Conservation (phyloP, 768 basidiomycete species). For the Macrocybe gigantea region DNA sequence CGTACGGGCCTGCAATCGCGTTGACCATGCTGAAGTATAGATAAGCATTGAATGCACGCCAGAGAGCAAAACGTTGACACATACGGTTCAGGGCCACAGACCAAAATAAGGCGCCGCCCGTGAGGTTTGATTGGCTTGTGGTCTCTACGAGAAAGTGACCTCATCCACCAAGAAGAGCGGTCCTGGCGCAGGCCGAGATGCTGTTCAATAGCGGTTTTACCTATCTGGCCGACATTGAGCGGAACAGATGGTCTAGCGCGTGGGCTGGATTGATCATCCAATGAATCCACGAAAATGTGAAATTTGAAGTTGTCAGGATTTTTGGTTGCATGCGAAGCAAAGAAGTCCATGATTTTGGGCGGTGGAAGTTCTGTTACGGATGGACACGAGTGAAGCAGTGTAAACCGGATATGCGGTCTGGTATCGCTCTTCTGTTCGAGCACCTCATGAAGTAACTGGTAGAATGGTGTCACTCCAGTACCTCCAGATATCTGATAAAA, state of each 20-base stretch:
- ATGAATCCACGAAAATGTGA: constrained; percentile 59
- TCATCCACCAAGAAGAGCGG: constrained; percentile 29
- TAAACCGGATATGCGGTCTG: constrained; percentile 46
- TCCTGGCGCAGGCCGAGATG: constrained; percentile 25
- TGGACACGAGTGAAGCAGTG: constrained; percentile 66
- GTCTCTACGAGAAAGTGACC: constrained; percentile 15
- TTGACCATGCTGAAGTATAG: constrained; percentile 56
- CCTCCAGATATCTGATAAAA: constrained; percentile 71
- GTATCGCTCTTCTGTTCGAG: constrained; percentile 29
- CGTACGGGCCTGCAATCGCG: constrained; percentile 71
- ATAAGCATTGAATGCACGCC: not conserved
- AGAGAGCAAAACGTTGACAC: constrained; percentile 17
- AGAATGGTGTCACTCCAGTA: constrained; percentile 84
- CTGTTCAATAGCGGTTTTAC: constrained; percentile 38
- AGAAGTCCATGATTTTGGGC: constrained; percentile 46
- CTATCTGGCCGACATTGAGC: constrained; percentile 49
- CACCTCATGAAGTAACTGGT: constrained; percentile 60
- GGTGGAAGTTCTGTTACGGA: constrained; percentile 65
- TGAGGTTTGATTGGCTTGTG: not conserved
- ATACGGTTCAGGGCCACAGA: constrained; percentile 84
- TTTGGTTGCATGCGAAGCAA: constrained; percentile 39
- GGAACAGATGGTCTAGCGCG: constrained; percentile 10
- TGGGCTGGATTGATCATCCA: constrained; percentile 17
- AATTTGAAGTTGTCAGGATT: constrained; percentile 54
- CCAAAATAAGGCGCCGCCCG: constrained; percentile 46